Evolutionary conservation across 257 asterid species (phyloP), one percentile per base, ranked within the genome.

Genomic region (Salvia miltiorrhiza): DNA sequence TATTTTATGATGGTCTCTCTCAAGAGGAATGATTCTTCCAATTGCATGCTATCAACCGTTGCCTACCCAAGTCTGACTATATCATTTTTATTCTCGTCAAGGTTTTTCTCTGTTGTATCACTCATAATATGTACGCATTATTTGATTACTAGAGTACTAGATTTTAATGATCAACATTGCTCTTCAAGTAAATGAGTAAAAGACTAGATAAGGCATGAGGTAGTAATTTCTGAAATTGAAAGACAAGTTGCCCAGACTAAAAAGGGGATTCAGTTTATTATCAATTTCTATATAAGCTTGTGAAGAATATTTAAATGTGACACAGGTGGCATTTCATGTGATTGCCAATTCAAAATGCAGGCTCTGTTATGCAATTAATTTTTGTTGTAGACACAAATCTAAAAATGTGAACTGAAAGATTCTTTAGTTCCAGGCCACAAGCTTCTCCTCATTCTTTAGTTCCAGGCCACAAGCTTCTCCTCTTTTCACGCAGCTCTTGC

Each of bases 401-500:
- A 48, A 44, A 12, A 58, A 62, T 21, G 61, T 47, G 52, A 62
- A 24, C 33, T 13, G n/a, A 50, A 28, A 50, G 37, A 19, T 39
- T 26, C 63, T 37, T 20, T 26, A 3, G 49, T 52, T 26, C 55
- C 11, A 56, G 35, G 63, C 16, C n/a, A 23, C 5, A 63, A 55
- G 45, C 57, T 21, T 52, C 63, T 12, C 24, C 17, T 21, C 4
- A n/a, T n/a, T n/a, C n/a, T n/a, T n/a, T n/a, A n/a, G n/a, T n/a
- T n/a, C n/a, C n/a, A n/a, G n/a, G n/a, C 23, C 14, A 21, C 8
- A 62, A 54, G 45, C 49, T 21, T 50, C 62, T 11, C 23, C 21
- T 21, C 4, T 16, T 57, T 12, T 45, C 30, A 62, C 44, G 55
- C 72, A 67, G 53, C 52, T 62, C 56, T 35, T 52, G 47, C 65